These are phyloP conservation scores for Aureobasidium pullulans DNA, from an alignment of 2,329 filamentous ascomycete species.

Conservation along the genomic window DNA sequence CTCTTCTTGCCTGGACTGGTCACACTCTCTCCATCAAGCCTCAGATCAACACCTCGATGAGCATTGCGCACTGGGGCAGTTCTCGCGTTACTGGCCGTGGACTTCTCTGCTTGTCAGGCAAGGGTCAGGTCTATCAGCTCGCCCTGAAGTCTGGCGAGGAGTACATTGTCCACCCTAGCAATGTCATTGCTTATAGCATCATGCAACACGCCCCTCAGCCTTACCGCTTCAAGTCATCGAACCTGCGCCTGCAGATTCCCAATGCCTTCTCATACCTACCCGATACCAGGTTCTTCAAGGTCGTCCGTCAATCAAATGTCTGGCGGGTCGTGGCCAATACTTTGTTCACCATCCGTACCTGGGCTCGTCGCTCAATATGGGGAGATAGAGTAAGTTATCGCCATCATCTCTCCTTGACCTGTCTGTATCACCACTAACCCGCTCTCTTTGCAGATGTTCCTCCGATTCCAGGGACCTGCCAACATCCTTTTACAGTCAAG, in stretches of 20 bases:
- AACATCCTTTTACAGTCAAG: slow-evolving; percentile 84
- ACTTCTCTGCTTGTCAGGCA: slow-evolving; percentile 73
- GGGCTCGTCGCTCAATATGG: slow-evolving; percentile 77
- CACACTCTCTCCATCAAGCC: slow-evolving; percentile 73
- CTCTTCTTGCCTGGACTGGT: slow-evolving; percentile 93
- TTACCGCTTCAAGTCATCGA: slow-evolving; percentile 77
- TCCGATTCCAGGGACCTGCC: slow-evolving; percentile 79
- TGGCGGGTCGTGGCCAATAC: slow-evolving; percentile 64
- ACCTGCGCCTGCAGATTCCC: slow-evolving; percentile 71
- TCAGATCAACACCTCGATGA: slow-evolving; percentile 64
- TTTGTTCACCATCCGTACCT: slow-evolving; percentile 65
- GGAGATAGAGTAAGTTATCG: slow-evolving; percentile 61
- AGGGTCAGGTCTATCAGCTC: slow-evolving; percentile 84
- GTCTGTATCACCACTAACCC: neutral
- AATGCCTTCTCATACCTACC: slow-evolving; percentile 56
- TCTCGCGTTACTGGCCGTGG: slow-evolving; percentile 83
- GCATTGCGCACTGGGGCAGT: slow-evolving; percentile 83
- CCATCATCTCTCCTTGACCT: neutral
- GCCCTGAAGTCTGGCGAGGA: slow-evolving; percentile 75
- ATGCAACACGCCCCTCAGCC: slow-evolving; percentile 66
- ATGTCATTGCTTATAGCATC: slow-evolving; percentile 84
- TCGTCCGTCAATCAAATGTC: slow-evolving; percentile 61
- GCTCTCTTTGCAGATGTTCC: slow-evolving; percentile 53
- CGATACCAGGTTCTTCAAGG: slow-evolving; percentile 63
- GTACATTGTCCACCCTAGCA: slow-evolving; percentile 80